Evolutionary conservation across 2,329 filamentous ascomycete genomes (phyloP).

Genomic region (Botryosphaeria dothidea): DNA sequence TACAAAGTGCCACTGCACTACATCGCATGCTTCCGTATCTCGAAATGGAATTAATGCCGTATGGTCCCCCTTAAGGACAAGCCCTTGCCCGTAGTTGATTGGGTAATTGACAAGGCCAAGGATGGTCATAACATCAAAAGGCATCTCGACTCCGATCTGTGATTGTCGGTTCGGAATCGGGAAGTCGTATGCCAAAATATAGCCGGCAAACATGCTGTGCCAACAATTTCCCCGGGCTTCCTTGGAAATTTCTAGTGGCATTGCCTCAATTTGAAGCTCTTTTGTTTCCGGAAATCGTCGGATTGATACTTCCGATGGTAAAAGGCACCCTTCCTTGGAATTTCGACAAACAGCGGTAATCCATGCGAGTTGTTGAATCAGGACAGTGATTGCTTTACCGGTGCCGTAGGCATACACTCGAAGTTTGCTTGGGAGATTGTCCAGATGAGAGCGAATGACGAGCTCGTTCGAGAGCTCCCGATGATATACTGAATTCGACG

Average conservation of each 20-base stretch:
- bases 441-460: background rate
- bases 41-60: background rate
- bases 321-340: background rate
- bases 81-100: background rate
- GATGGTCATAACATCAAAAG: background rate
- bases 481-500: background rate
- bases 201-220: background rate
- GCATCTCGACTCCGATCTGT: background rate
- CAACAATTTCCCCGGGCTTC: background rate
- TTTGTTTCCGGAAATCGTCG: background rate
- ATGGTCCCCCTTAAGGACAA: background rate
- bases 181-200: background rate
- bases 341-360: background rate
- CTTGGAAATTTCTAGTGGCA: background rate
- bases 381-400: background rate
- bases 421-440: background rate
- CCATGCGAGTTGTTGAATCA: background rate
- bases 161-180: background rate
- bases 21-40: background rate
- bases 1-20: background rate
- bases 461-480: background rate
- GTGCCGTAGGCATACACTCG: background rate
- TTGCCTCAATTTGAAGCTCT: background rate
- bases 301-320: background rate
- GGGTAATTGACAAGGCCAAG: background rate